phyloP scores from a whole-genome alignment of 345 rosid species.

The Hypericum perforatum region DNA sequence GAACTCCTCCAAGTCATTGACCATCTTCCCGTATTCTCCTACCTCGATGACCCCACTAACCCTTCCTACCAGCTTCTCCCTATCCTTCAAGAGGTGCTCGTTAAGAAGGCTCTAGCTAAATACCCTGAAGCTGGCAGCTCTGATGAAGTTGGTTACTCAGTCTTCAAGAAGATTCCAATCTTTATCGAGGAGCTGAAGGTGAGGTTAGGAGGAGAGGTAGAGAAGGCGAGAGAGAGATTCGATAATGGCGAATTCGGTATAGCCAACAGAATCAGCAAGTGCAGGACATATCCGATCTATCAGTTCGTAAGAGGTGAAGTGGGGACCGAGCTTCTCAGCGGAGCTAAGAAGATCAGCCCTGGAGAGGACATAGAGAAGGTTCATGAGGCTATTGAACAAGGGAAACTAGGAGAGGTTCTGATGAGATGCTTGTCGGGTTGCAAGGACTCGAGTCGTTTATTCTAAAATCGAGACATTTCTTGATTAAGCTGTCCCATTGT shows the following conservation, averaged over 20 bases:
- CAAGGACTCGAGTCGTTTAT: no score
- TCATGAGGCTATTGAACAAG: conserved; percentile 51
- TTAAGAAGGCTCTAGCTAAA: conserved; percentile 49
- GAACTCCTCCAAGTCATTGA: conserved; percentile 50
- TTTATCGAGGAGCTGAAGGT: conserved; percentile 53
- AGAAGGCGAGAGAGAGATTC: conserved; percentile 35
- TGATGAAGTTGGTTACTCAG: conserved; percentile 33
- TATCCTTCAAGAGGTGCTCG: conserved; percentile 49
- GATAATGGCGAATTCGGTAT: conserved; percentile 44
- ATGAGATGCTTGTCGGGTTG: no score
- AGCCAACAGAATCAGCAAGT: conserved; percentile 50
- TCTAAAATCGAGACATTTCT: no score
- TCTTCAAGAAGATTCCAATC: conserved; percentile 51
- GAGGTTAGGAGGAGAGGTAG: conserved; percentile 50
- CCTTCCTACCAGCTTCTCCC: conserved; percentile 51
- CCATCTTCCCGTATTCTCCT: conserved; percentile 41
- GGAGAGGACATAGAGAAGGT: conserved; percentile 72
- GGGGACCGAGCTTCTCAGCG: conserved; percentile 44
- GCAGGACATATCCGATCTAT: conserved; percentile 71
- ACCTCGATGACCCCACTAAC: conserved; percentile 61
- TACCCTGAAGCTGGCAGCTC: conserved; percentile 27
- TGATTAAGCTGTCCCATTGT: no score
- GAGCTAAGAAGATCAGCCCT: conserved; percentile 43
- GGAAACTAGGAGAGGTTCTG: conserved; percentile 18
- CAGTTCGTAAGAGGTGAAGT: conserved; percentile 52